Percentiles rank a stretch among this genome's conserved stretches.
phyloP scores from a whole-genome alignment of 2,329 filamentous ascomycete species.

The Fusarium cyanostomum region DNA sequence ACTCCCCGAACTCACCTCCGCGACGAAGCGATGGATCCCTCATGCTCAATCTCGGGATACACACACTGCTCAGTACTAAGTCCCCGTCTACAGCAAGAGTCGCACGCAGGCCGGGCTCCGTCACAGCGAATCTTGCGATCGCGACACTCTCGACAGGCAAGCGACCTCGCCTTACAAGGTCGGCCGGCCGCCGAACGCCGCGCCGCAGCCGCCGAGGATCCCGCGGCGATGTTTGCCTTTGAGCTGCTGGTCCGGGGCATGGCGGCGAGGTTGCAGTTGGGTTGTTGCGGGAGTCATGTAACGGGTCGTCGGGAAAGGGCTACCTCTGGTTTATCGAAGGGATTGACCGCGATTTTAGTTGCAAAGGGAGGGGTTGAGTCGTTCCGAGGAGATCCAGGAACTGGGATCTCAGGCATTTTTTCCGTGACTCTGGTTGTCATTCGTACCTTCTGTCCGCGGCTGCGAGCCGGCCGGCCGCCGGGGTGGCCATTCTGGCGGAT shows the following conservation, averaged over 20 bases:
- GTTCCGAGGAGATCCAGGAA: neutral
- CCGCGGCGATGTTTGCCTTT: conserved; percentile 21
- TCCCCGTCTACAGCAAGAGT: conserved; percentile 40
- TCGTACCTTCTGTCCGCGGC: conserved; percentile 3
- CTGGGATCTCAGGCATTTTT: neutral
- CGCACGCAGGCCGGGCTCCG: conserved; percentile 41
- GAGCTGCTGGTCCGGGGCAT: conserved; percentile 12
- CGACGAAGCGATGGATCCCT: conserved; percentile 43
- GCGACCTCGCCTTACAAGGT: conserved; percentile 41
- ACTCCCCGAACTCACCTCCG: conserved; percentile 33
- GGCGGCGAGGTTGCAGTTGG: neutral
- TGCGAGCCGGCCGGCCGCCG: conserved; percentile 35
- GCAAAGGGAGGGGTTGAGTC: neutral
- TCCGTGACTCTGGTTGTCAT: conserved; percentile 11
- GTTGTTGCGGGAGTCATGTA: neutral
- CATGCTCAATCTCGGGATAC: conserved; percentile 43
- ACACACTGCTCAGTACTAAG: conserved; percentile 39
- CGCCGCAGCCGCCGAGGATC: conserved; percentile 31
- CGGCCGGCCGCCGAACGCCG: conserved; percentile 34
- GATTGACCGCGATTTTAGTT: neutral
- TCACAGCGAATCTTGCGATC: conserved; percentile 45
- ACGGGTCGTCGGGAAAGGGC: neutral
- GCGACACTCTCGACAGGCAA: conserved; percentile 43
- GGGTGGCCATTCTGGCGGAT: conserved; percentile 34
- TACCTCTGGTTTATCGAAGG: neutral